Evolutionary conservation across 495 filamentous ascomycete genomes (phyloP).

Genomic region (Aspergillus ostianus): DNA sequence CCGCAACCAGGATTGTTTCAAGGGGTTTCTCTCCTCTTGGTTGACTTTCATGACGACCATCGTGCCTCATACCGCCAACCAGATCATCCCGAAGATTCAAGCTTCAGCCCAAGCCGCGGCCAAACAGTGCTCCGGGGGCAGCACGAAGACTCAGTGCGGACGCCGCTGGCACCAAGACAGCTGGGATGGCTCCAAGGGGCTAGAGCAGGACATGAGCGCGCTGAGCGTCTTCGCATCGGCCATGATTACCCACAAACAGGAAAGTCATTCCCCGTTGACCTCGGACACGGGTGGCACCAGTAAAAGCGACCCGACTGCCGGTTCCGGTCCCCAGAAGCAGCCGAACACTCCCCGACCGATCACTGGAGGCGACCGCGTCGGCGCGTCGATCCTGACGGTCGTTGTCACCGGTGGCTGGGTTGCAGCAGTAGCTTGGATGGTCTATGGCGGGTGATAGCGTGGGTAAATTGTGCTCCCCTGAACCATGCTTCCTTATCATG

Average conservation of each 20-base stretch:
- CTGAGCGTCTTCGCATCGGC: slow-evolving; percentile 55
- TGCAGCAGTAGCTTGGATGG: slow-evolving; percentile 46
- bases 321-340: slow-evolving; percentile 31
- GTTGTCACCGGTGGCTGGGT: slow-evolving; percentile 55
- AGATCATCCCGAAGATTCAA: slow-evolving; percentile 56
- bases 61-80: slow-evolving; percentile 58
- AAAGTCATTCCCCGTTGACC: slow-evolving; percentile 50
- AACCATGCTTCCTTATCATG: too few relatives aligned
- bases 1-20: slow-evolving; percentile 70
- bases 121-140: slow-evolving; percentile 53
- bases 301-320: slow-evolving; percentile 58
- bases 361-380: slow-evolving; percentile 57
- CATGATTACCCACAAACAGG: slow-evolving; percentile 44
- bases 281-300: slow-evolving; percentile 63
- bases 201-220: slow-evolving; percentile 61
- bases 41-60: slow-evolving; percentile 64
- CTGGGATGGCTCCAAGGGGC: slow-evolving; percentile 48
- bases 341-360: slow-evolving; percentile 38
- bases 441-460: slow-evolving; percentile 28
- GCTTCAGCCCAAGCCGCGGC: slow-evolving; percentile 61
- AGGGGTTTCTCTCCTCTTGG: slow-evolving; percentile 72
- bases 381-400: slow-evolving; percentile 64
- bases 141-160: slow-evolving; percentile 49
- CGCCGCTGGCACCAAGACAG: slow-evolving; percentile 47
- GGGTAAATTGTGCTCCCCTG: neutral